A percentile compares a stretch with the other conserved stretches of the same genome.
Evolutionary conservation across 495 filamentous ascomycete genomes (phyloP).

Genomic region (Immersiella caudata): DNA sequence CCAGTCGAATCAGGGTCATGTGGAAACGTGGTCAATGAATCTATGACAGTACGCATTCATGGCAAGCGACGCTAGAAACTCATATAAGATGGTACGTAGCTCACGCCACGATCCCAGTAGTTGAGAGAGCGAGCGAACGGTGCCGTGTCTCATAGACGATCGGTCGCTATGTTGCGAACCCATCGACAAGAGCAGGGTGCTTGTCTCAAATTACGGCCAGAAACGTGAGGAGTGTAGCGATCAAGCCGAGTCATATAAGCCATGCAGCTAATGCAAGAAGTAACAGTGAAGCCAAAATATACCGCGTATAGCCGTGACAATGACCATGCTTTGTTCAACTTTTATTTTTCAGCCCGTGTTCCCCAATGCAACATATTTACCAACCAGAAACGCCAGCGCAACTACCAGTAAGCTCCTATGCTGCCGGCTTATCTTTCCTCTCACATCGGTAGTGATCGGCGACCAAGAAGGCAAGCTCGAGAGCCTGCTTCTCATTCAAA

Average conservation of each 20-base stretch:
- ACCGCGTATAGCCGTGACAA: not conserved
- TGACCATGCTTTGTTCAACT: not conserved
- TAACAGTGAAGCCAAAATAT: not conserved
- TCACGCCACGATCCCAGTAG: no score
- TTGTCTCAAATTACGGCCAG: no score
- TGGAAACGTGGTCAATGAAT: not conserved
- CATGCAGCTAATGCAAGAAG: not conserved
- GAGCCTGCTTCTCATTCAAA: constrained; percentile 95
- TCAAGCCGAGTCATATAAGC: not conserved
- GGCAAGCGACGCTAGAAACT: no score
- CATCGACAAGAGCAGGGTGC: no score
- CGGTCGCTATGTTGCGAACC: no score
- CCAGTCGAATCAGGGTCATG: not conserved
- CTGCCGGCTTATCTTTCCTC: constrained; percentile 28
- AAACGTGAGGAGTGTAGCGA: no score
- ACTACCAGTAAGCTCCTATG: not conserved
- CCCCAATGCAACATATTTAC: not conserved
- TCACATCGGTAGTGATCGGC: constrained; percentile 70
- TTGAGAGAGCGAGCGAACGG: no score
- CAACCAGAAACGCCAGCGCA: constrained; percentile 2
- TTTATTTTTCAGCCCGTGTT: not conserved
- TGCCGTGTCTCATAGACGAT: no score
- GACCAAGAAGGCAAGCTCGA: constrained; percentile 92
- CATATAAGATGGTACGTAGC: no score
- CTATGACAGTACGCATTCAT: not conserved